Evolutionary conservation across 1,284 basidiomycete species (phyloP), one percentile per base, ranked within the genome.

Genomic region (Cryptococcus amylolentus): DNA sequence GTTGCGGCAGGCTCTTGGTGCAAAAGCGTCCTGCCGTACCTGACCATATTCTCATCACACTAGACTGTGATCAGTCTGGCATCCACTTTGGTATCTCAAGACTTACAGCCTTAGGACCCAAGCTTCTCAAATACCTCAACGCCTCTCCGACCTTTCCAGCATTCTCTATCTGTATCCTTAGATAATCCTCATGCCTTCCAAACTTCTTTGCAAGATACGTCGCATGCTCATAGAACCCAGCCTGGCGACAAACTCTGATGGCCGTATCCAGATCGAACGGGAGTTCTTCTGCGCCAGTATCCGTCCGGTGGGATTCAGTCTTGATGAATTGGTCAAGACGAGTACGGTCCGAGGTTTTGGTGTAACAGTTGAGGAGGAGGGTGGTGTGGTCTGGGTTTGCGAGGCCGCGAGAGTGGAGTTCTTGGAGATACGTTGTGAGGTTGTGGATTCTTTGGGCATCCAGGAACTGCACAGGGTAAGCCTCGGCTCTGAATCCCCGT

Each of bases 351-450:
- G 92, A 92, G 16, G 96, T 86, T 74, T 98, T 98, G 46, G 95
- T 96, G 76, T 97, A 98, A 38, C 94, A 95, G 72, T 96, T 96
- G 23, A 96, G 83, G 4, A 96, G 82, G 2, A 99, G 84, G 0
- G 96, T 98, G 0, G 94, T 98, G 72, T 98, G 95, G 66, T 98
- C 95, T 0, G 93, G 86, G 68, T 96, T 98, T 10, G 95, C 95
- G 4, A 95, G 84, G 0, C 89, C 88, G 0, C 87, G 81, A 2
- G 89, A 82, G 69, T 98, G 95, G 0, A 99, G 81, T 72, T 96
- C 94, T 82, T 98, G 93, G 1, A 99, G 82, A 73, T 98, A 98
- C 1, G 88, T 90, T 14, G 91, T 93, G 51, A 99, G 86, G 70
- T 94, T 92, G 58, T 91, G 87, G 54, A 98, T 97, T 4, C 95